Base-by-base conservation (phyloP, 495 filamentous ascomycete genomes). In the Cladorrhinum samala region DNA sequence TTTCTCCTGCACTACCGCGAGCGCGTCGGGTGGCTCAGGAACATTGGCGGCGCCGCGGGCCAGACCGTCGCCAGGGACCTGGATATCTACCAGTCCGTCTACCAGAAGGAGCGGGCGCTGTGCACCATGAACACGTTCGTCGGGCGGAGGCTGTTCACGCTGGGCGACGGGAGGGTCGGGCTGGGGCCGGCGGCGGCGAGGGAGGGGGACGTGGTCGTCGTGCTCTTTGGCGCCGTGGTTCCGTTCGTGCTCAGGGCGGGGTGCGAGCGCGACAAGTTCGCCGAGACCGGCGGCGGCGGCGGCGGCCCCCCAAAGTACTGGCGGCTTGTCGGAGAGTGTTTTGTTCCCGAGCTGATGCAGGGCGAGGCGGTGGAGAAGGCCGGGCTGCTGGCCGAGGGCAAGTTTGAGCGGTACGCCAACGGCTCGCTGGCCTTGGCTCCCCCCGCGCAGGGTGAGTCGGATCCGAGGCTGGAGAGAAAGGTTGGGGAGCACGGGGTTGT, bases 291-390 rank as follows among this genome's bases (percentile, higher is more conserved):
- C n/a, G n/a, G n/a, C n/a, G n/a, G n/a, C n/a, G n/a, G n/a, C n/a
- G n/a, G n/a, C n/a, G n/a, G n/a, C n/a, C n/a, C n/a, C n/a, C n/a
- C n/a, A 13, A 33, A 48, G 19, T 27, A 14, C 11, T 54, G 52
- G 52, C 48, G 19, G 37, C n/a, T 54, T 18, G 45, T 54, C 2
- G 52, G 52, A 8, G 52, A 54, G 45, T 54, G 52, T 23, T 54
- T 54, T 20, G 52, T 54, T n/a, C 52, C 52, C 2, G 52, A 36
- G 1, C 21, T 54, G 44, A 54, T 54, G 52, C 52, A 54, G 17
- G 52, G 52, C 19, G 52, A 54, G 36, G 52, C 52, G 3, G 52
- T 54, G 36, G 45, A 49, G 11, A 27, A 4, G 14, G 52, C 52
- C 0, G 52, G 52, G 9, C 21, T 54, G 9, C 21, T 54, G 21